Base-by-base conservation (phyloP, 345 rosid species). In the Rubroshorea leprosula region DNA sequence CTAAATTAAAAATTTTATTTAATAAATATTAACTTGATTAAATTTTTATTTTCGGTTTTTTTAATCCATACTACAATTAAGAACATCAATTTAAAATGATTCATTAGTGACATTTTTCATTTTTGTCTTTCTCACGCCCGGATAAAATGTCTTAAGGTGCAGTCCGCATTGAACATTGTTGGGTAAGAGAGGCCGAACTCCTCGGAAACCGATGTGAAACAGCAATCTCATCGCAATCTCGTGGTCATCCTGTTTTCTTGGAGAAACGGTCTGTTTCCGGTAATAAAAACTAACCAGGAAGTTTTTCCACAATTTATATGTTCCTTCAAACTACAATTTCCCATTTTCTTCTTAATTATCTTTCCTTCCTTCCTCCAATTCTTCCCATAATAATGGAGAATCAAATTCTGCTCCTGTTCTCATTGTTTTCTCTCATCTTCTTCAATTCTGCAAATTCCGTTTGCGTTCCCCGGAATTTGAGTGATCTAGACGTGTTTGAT, bases 241-340 rank as follows among this genome's bases (percentile, higher is more conserved):
- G 22, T 27, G 43, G 58, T 2, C 0, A 16, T 54, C 63, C 71
- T 58, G 20, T 49, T 65, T 69, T 61, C 41, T 9, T 5, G 70
- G 22, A 16, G 10, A 19, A 50, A 12, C 48, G 2, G 22, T 21
- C 17, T 35, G 19, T 25, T 18, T 8, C 10, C 15, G 23, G 23
- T 54, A 49, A 51, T 25, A 41, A 26, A 4, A 66, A 44, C 54
- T 25, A 22, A 18, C 31, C 44, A 1, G 20, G 31, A 15, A 27
- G 16, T 31, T 18, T 13, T 24, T n/a, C n/a, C 22, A 2, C 21
- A 0, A 14, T 41, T 8, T 20, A 6, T 43, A 16, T 26, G 5
- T 35, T 16, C 10, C 29, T 22, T 31, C 11, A 1, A 27, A 17
- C 0, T 25, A 0, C 17, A 10, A 58, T n/a, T 10, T 1, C 17